Evolutionary conservation across 2,329 filamentous ascomycete species (phyloP).

Genomic region (Aspergillus alliaceus): DNA sequence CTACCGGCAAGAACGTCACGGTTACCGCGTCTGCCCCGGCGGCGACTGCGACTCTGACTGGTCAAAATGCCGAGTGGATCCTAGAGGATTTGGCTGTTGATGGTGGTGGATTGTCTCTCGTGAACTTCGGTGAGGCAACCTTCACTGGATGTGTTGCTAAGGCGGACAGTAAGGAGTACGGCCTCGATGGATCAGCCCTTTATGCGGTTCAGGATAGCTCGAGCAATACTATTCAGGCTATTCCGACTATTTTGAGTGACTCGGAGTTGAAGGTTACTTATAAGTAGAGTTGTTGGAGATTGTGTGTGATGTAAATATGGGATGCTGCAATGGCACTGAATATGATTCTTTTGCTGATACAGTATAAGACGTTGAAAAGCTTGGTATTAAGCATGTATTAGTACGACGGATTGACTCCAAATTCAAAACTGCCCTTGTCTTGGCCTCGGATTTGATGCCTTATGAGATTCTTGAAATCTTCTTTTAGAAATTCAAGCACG

Average conservation of each 20-base stretch:
- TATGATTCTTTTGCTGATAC: too few relatives aligned
- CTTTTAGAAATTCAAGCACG: too few relatives aligned
- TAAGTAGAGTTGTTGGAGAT: neutral
- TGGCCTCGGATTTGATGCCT: too few relatives aligned
- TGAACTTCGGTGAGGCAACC: constrained; percentile 7
- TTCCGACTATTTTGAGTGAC: neutral
- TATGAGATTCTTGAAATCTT: too few relatives aligned
- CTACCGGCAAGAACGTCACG: constrained; percentile 4
- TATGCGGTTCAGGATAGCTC: constrained; percentile 5
- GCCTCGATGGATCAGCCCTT: neutral
- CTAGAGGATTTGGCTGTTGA: constrained; percentile 6
- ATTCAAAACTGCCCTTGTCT: too few relatives aligned
- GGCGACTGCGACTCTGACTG: neutral
- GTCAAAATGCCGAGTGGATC: constrained; percentile 13
- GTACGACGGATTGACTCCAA: neutral
- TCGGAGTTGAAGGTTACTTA: constrained; percentile 6
- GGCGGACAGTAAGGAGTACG: neutral
- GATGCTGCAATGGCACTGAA: too few relatives aligned
- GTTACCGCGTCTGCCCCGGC: constrained; percentile 1
- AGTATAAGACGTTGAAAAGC: too few relatives aligned
- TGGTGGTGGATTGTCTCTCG: constrained; percentile 3
- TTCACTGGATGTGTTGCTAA: constrained; percentile 8
- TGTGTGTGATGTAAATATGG: neutral
- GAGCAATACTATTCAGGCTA: constrained; percentile 5
- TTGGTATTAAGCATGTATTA: too few relatives aligned